A percentile compares a stretch with the other conserved stretches of the same genome.
These are phyloP conservation scores for Closterium sp. DNA, from an alignment of 139 green algal species.

Conservation along the genomic window DNA sequence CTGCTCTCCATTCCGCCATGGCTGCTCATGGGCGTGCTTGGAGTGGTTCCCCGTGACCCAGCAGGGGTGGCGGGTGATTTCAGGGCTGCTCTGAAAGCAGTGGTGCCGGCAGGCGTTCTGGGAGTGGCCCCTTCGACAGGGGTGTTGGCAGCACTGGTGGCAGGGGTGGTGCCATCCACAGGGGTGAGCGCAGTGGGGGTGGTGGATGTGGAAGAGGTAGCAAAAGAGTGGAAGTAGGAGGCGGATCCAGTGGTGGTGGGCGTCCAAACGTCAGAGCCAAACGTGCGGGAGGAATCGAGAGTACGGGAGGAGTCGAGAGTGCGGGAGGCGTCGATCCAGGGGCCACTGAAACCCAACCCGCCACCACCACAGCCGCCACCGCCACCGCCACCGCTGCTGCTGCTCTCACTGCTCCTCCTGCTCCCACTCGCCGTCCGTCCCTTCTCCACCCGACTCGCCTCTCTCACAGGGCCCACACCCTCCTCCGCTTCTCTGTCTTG, in stretches of 20 bases:
- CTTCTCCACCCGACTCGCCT: not conserved
- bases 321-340: not conserved
- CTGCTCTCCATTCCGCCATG: too few relatives aligned
- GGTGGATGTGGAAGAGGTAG: not conserved
- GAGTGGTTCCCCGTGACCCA: not conserved
- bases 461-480: not conserved
- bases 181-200: not conserved
- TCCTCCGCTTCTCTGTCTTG: too few relatives aligned
- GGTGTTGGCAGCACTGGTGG: not conserved
- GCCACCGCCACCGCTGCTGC: not conserved
- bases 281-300: not conserved
- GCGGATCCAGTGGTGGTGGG: not conserved
- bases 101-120: not conserved
- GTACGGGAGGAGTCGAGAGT: not conserved
- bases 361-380: too few relatives aligned
- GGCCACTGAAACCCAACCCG: not conserved
- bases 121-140: not conserved
- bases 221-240: not conserved
- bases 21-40: not conserved
- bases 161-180: not conserved
- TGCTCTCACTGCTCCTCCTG: not conserved
- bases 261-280: not conserved
- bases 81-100: not conserved
- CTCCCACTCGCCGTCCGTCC: not conserved
- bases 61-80: not conserved